Percentiles rank a stretch among this genome's conserved stretches.
Evolutionary conservation across 2,329 filamentous ascomycete species (phyloP).

Genomic region (Penicillium sp.): DNA sequence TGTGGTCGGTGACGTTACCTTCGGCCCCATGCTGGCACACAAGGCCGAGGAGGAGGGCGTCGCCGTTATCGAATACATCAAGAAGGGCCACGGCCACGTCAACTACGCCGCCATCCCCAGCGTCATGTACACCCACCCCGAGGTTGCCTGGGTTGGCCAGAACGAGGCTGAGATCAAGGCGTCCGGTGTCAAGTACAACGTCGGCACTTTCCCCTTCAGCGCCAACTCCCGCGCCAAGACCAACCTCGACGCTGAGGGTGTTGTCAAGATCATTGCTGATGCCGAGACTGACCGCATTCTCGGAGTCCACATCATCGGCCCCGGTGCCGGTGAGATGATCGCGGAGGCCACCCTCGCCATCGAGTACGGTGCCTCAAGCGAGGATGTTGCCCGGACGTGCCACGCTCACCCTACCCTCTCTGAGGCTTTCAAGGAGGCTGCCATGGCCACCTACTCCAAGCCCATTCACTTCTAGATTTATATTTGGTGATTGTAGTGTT

Average conservation of each 20-base stretch:
- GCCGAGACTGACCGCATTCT: slow-evolving; percentile 95
- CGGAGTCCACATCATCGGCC: slow-evolving; percentile 93
- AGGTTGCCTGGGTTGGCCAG: slow-evolving; percentile 98
- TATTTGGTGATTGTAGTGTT: slow-evolving; percentile 15
- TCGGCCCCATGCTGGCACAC: slow-evolving; percentile 98
- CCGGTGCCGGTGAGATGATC: slow-evolving; percentile 99
- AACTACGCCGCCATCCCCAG: slow-evolving; percentile 98
- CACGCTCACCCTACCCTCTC: slow-evolving; percentile 96
- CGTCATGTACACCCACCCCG: slow-evolving; percentile 99
- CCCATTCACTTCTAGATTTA: slow-evolving; percentile 84
- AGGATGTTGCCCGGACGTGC: slow-evolving; percentile 93
- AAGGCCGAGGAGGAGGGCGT: slow-evolving; percentile 99
- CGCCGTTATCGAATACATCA: slow-evolving; percentile 94
- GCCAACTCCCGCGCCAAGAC: slow-evolving; percentile 99
- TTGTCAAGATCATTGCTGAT: slow-evolving; percentile 97
- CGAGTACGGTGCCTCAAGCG: slow-evolving; percentile 93
- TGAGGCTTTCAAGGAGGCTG: slow-evolving; percentile 99
- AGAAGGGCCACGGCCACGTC: slow-evolving; percentile 96
- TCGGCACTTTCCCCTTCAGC: slow-evolving; percentile 94
- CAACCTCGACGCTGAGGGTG: slow-evolving; percentile 91
- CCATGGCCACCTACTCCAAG: slow-evolving; percentile 95
- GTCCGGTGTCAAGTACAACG: slow-evolving; percentile 86
- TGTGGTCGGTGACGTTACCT: slow-evolving; percentile 93
- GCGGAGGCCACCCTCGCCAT: slow-evolving; percentile 93
- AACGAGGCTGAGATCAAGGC: slow-evolving; percentile 95